A percentile compares a stretch with the other conserved stretches of the same genome.
Conservation (phyloP, 805 yeast species). For the Vanderwaltozyma tropicalis region DNA sequence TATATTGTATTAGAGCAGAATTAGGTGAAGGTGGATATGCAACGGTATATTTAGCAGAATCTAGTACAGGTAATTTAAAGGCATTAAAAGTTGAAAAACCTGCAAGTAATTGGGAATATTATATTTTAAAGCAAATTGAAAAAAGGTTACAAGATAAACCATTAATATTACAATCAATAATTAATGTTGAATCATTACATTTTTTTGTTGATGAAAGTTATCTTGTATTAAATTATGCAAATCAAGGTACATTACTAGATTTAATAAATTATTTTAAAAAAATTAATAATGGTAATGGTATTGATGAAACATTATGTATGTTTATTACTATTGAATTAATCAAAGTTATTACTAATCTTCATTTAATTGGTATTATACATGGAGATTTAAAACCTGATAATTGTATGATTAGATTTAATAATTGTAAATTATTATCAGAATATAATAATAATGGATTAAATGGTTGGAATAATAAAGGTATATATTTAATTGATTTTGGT, state of each 20-base stretch:
- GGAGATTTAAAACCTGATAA: constrained; percentile 83
- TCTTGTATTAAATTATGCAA: constrained; percentile 49
- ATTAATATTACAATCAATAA: constrained; percentile 31
- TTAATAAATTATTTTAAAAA: constrained; percentile 42
- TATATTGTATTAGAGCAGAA: constrained; percentile 32
- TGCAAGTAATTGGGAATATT: constrained; percentile 70
- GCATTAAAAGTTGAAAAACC: constrained; percentile 72
- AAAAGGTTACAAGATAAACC: constrained; percentile 25
- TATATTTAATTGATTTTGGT: constrained; percentile 71
- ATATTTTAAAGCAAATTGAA: constrained; percentile 52
- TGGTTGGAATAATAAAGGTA: constrained; percentile 45
- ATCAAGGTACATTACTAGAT: constrained; percentile 68
- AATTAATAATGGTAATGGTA: constrained; percentile 18
- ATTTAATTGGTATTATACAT: constrained; percentile 57
- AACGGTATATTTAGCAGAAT: constrained; percentile 61
- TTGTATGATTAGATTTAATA: constrained; percentile 57
- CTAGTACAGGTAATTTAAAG: constrained; percentile 39
- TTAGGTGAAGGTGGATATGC: constrained; percentile 81
- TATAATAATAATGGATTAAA: constrained; percentile 29
- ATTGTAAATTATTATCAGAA: constrained; percentile 11
- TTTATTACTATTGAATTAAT: constrained; percentile 58
- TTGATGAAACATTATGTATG: constrained; percentile 55
- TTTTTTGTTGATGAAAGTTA: constrained; percentile 58
- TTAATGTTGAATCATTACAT: constrained; percentile 43
- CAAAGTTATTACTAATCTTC: constrained; percentile 50